Evolutionary conservation across 768 basidiomycete genomes (phyloP).

Genomic region (Suillus ampliporus): DNA sequence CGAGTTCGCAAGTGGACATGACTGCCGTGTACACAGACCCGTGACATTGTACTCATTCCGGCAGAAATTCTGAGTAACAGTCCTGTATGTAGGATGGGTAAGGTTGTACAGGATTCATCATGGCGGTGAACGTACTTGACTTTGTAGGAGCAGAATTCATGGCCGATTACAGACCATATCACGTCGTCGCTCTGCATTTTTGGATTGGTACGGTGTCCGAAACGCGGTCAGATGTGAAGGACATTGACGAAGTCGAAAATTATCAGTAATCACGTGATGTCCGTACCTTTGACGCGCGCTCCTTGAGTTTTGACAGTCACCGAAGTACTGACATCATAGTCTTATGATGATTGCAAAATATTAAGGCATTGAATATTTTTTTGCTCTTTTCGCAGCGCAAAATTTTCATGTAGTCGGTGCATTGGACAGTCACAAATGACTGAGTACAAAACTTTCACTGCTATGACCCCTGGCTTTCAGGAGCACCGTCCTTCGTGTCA

Average conservation of each 20-base stretch:
- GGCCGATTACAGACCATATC: slow-evolving; percentile 95
- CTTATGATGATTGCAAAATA: no score
- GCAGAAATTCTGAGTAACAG: slow-evolving; percentile 96
- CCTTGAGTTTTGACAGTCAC: no score
- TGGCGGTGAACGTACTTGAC: slow-evolving; percentile 77
- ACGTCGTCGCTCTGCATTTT: slow-evolving; percentile 95
- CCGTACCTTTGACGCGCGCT: no score
- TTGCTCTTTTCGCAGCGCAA: not conserved
- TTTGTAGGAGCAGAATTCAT: slow-evolving; percentile 98
- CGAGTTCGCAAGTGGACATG: slow-evolving; percentile 98
- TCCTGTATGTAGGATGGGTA: slow-evolving; percentile 53
- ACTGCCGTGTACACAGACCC: slow-evolving; percentile 92
- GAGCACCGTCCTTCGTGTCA: slow-evolving; percentile 10
- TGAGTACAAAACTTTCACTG: not conserved
- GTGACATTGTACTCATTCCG: slow-evolving; percentile 99
- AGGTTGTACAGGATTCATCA: slow-evolving; percentile 8
- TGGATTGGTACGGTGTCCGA: not conserved
- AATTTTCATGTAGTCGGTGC: not conserved
- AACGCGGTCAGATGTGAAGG: slow-evolving; percentile 7
- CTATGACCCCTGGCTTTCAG: slow-evolving; percentile 10
- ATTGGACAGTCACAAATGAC: no score
- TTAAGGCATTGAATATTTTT: no score
- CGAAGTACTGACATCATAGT: no score
- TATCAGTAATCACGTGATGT: slow-evolving; percentile 14
- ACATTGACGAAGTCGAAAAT: slow-evolving; percentile 13